Evolutionary conservation across 805 yeast genomes (phyloP).

Genomic region (Sporopachydermia quercuum): DNA sequence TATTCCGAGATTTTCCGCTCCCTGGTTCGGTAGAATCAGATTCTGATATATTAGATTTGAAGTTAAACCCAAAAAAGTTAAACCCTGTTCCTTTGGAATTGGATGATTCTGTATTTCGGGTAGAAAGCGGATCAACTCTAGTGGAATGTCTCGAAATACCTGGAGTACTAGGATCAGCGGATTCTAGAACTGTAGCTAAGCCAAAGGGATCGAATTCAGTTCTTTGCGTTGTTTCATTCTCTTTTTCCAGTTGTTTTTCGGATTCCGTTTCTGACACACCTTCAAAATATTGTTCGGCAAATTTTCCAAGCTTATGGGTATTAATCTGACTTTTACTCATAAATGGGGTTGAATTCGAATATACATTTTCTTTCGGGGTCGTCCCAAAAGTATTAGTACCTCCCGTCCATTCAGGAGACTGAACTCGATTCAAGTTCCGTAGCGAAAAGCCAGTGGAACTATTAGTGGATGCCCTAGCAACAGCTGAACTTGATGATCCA

Average conservation of each 20-base stretch:
- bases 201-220: neutral
- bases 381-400: neutral
- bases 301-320: neutral
- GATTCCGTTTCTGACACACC: neutral
- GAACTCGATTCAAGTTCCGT: too few relatives aligned
- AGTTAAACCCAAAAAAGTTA: neutral
- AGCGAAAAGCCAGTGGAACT: too few relatives aligned
- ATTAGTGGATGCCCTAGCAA: neutral
- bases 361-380: neutral
- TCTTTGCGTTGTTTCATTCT: neutral
- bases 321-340: neutral
- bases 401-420: too few relatives aligned
- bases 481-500: neutral
- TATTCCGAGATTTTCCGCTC: neutral
- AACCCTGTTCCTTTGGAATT: neutral
- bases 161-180: neutral
- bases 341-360: neutral
- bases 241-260: too few relatives aligned
- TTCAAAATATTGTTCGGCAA: neutral
- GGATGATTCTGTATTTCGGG: neutral
- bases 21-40: neutral
- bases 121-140: neutral
- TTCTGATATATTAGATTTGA: neutral
- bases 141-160: neutral
- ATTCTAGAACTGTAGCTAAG: neutral